phyloP scores from a whole-genome alignment of 1,284 basidiomycete species.

The Pseudozyma pruni region DNA sequence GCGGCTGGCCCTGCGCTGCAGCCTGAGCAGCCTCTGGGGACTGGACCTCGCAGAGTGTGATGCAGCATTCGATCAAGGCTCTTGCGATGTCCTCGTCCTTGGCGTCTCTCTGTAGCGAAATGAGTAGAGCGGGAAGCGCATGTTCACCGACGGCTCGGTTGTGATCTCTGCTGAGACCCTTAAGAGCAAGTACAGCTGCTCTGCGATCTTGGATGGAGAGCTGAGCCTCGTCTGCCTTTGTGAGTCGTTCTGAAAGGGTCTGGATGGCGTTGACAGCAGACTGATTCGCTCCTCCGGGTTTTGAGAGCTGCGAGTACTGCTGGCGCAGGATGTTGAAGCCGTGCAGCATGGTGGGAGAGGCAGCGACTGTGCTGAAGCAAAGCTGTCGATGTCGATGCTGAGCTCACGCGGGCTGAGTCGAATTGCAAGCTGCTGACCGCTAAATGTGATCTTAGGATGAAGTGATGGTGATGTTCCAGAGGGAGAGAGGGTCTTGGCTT shows the following conservation, averaged over 20 bases:
- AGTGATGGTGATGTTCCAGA: neutral
- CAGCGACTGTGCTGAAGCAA: neutral
- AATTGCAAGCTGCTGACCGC: too few species aligned
- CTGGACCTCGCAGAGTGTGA: constrained; percentile 57
- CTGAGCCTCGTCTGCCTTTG: constrained; percentile 35
- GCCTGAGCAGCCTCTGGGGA: constrained; percentile 12
- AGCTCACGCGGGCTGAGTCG: too few species aligned
- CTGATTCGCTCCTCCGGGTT: constrained; percentile 70
- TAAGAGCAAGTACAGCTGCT: constrained; percentile 89
- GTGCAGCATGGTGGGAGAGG: constrained; percentile 58
- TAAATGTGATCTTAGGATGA: neutral
- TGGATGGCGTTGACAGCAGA: constrained; percentile 85
- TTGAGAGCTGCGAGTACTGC: constrained; percentile 64
- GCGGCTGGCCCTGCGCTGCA: neutral
- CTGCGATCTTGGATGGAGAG: constrained; percentile 76
- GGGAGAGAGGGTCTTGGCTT: neutral
- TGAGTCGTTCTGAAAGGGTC: constrained; percentile 84
- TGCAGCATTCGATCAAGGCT: constrained; percentile 55
- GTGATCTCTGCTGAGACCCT: constrained; percentile 89
- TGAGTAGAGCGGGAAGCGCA: constrained; percentile 54
- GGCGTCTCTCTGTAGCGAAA: constrained; percentile 48
- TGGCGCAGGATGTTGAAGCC: constrained; percentile 64
- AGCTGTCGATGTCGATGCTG: neutral
- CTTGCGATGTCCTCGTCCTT: constrained; percentile 59
- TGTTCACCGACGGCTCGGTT: constrained; percentile 72